Evolutionary conservation across 495 filamentous ascomycete genomes (phyloP).

Genomic region (Clavariopsis aquatica): DNA sequence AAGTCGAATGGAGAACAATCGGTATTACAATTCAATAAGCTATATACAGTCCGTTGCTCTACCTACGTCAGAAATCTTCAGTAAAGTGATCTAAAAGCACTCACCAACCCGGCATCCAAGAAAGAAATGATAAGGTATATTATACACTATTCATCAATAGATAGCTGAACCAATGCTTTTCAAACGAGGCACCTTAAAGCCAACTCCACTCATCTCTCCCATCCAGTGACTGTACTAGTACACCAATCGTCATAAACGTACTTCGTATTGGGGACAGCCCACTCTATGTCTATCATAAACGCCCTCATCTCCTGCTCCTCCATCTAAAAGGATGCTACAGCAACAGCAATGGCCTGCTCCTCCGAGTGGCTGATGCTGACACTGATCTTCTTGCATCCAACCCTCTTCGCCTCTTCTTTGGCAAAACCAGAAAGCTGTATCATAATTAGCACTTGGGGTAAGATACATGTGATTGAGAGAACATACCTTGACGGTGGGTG

Average conservation of each 20-base stretch:
- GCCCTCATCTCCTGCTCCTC: neutral
- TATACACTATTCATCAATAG: constrained; percentile 20
- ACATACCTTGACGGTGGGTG: constrained; percentile 81
- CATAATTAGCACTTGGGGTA: constrained; percentile 13
- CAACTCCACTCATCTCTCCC: neutral
- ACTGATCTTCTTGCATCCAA: constrained; percentile 79
- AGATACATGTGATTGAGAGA: constrained; percentile 8
- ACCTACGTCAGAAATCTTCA: neutral
- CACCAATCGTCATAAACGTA: neutral
- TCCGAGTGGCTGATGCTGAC: constrained; percentile 97
- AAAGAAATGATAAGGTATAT: constrained; percentile 6
- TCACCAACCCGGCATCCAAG: neutral
- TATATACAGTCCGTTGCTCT: too few species aligned
- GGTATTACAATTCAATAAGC: neutral
- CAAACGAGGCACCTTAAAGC: neutral
- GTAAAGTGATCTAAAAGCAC: neutral
- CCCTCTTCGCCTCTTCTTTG: constrained; percentile 73
- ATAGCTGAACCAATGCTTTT: constrained; percentile 6
- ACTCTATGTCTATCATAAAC: neutral
- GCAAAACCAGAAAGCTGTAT: constrained; percentile 81
- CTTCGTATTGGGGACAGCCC: neutral
- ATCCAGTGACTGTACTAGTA: neutral
- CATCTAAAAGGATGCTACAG: constrained; percentile 56
- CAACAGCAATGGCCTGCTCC: constrained; percentile 87
- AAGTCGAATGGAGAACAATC: too few species aligned